Evolutionary conservation across 257 asterid species (phyloP).

Genomic region (Solanum commersonii): DNA sequence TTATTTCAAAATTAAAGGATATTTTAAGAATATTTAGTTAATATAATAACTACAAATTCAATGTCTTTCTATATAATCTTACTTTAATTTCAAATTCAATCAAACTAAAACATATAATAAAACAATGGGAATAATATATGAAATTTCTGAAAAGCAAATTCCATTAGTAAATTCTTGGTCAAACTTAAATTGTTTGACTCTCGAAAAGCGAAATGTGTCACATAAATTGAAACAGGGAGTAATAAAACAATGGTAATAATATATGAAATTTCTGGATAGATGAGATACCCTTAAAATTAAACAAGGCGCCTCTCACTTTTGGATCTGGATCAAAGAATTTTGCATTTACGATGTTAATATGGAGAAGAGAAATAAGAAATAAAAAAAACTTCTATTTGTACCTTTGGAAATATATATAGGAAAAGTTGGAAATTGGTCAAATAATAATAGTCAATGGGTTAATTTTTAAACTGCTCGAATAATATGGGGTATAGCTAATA

Average conservation of each 20-base stretch:
- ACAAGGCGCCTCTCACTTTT: background rate
- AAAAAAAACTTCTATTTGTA: background rate
- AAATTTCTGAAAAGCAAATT: background rate
- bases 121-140: background rate
- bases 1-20: background rate
- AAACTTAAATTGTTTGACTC: too few species aligned
- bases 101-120: background rate
- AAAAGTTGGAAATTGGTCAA: background rate
- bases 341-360: background rate
- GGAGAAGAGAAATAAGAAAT: background rate
- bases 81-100: background rate
- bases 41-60: background rate
- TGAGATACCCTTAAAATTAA: background rate
- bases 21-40: too few species aligned
- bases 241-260: background rate
- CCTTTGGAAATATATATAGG: background rate
- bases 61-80: background rate
- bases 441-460: background rate
- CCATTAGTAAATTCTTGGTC: too few species aligned
- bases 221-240: too few species aligned
- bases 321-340: background rate
- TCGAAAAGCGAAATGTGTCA: too few species aligned
- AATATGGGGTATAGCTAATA: too few species aligned
- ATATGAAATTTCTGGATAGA: background rate
- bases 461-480: background rate